Evolutionary conservation across 345 rosid genomes (phyloP).

Genomic region (Ricinus communis): DNA sequence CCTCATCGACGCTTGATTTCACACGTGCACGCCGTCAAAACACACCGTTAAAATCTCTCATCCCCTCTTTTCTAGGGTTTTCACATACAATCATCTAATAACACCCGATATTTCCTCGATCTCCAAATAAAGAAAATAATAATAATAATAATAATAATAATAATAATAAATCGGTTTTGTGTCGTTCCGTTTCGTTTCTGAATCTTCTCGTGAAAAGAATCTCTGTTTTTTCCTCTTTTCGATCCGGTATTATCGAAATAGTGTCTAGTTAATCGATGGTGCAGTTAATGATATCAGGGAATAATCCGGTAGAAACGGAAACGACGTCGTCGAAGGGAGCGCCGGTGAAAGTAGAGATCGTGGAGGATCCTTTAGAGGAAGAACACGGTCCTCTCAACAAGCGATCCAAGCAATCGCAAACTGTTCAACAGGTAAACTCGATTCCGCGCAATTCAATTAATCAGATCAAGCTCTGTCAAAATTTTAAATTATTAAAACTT

Average conservation of each 20-base stretch:
- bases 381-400: conserved; percentile 64
- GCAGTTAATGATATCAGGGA: conserved; percentile 74
- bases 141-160: neutral
- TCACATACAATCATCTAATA: conserved; percentile 9
- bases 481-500: no score
- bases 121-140: neutral
- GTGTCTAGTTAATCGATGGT: conserved; percentile 41
- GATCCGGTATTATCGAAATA: neutral
- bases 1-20: conserved; percentile 2
- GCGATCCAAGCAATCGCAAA: conserved; percentile 58
- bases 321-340: conserved; percentile 41
- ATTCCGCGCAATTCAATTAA: no score
- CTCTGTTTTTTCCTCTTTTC: neutral
- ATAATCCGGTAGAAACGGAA: conserved; percentile 45
- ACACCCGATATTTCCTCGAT: conserved; percentile 18
- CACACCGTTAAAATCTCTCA: conserved; percentile 11
- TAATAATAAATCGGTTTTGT: neutral
- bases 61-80: conserved; percentile 33
- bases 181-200: neutral
- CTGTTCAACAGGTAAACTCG: conserved; percentile 37
- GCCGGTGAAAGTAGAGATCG: conserved; percentile 86
- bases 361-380: conserved; percentile 70
- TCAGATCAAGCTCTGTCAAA: no score
- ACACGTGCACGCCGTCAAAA: conserved; percentile 39
- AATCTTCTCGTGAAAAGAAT: neutral